Evolutionary conservation across 1,284 basidiomycete genomes (phyloP), one percentile per base, ranked within the genome.

Genomic region (Serendipita sp.): DNA sequence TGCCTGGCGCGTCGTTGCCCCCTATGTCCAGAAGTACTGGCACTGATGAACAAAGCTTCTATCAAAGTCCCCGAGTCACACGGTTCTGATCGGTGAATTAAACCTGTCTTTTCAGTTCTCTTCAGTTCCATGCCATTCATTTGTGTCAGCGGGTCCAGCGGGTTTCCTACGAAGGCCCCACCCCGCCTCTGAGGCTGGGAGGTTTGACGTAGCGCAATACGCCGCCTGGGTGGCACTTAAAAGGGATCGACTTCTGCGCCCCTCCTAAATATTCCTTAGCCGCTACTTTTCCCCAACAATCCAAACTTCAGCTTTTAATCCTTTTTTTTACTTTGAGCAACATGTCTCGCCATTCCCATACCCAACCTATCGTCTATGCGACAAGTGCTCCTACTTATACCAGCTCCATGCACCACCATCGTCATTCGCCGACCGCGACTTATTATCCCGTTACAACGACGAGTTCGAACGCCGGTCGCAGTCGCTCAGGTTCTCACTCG

Each of bases 1-100:
- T 44, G 76, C 76, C 3, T 78, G 76, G 77, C 58, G 67, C 42
- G 64, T 67, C 15, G 73, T 74, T 3, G 71, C 74, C 64, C 67
- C 71, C 2, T 68, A 72, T 53, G 71, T 75, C 1, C 68, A 69
- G 49, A 67, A 67, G n/a, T 77, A 76, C 64, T 74, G 63, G 50
- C 55, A 64, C 60, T 67, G 60, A 60, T 8, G 47, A 55, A 6
- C 8, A 2, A 6, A n/a, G n/a, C 45, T 6, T 6, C 8, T 6
- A 22, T 29, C 8, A 49, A 10, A 49, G n/a, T 49, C 5, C 8
- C 29, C 6, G 13, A 41, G 38, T 41, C 38, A 41, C 22, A 22
- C 22, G 22, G 22, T 22, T 22, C 22, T 22, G 22, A 22, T 22
- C 22, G 22, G 22, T 22, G 22, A 22, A 22, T 22, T 22, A 22